Evolutionary conservation across 257 asterid species (phyloP), one percentile per base, ranked within the genome.

Genomic region (Mentha longifolia): DNA sequence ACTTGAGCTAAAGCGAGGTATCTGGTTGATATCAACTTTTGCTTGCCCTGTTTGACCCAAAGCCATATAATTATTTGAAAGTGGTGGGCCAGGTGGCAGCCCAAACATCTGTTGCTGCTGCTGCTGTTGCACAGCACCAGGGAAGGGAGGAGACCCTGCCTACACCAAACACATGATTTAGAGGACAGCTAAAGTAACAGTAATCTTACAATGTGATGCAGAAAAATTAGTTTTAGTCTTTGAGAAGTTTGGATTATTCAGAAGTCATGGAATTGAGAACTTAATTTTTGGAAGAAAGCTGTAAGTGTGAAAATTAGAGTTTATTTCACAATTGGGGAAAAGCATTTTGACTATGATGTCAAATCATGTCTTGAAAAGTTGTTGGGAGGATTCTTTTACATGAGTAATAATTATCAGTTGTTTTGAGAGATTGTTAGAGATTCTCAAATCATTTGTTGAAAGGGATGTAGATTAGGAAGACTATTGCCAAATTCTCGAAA

Each of bases 91-190:
- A 14, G 82, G 95, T 28, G 90, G 89, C 88, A 88, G 79, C 54
- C 98, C 97, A 68, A 70, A 86, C 88, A 85, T 89, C 77, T 80
- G n/a, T n/a, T n/a, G n/a, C n/a, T n/a, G n/a, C n/a, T n/a, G 87
- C 62, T 85, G 90, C 69, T 80, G 95, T 60, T 79, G 81, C 81
- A 79, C 67, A 13, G 84, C 76, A 71, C 93, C 92, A 72, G 86
- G 80, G 61, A 82, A 35, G 42, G 85, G 82, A 75, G 89, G 82
- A 64, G 87, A 85, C 37, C 76, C 89, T 77, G 79, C 89, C 98
- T 93, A 76, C 39, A 76, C 9, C 49, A 46, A 71, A 73, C 25
- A 71, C 49, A 67, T 64, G 54, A 68, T 46, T 82, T 50, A 77
- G 64, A 61, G 76, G 54, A 60, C 28, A 55, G 75, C 62, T 45